A percentile compares a stretch with the other conserved stretches of the same genome.
These are phyloP conservation scores for Medicago ruthenica DNA, from an alignment of 306 rosid species.

Conservation along the genomic window DNA sequence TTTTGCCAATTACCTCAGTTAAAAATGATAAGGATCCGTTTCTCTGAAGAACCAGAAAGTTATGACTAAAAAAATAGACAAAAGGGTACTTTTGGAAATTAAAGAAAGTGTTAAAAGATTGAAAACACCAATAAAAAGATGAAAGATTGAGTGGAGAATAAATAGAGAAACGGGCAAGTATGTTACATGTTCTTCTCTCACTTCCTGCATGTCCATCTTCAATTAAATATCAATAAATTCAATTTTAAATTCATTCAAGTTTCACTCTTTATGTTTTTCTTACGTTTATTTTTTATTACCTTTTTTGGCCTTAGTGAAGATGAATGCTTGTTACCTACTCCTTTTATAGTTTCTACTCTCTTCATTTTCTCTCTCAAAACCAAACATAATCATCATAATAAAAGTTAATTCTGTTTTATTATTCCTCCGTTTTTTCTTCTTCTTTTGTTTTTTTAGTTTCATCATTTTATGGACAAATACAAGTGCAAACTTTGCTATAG, in stretches of 20 bases:
- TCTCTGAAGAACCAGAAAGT: too few relatives aligned
- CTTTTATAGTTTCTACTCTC: constrained; percentile 57
- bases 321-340: constrained; percentile 86
- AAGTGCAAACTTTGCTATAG: constrained; percentile 81
- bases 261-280: constrained; percentile 9
- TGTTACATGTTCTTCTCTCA: constrained; percentile 67
- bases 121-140: constrained; percentile 4
- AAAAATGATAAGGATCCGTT: too few relatives aligned
- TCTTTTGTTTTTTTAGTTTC: constrained; percentile 20
- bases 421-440: not conserved
- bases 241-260: constrained; percentile 27
- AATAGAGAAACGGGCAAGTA: constrained; percentile 70
- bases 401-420: constrained; percentile 17
- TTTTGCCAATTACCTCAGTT: too few relatives aligned
- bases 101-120: not conserved
- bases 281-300: constrained; percentile 25
- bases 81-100: too few relatives aligned
- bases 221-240: constrained; percentile 46
- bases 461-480: constrained; percentile 70
- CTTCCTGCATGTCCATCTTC: constrained; percentile 54
- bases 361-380: constrained; percentile 37
- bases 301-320: constrained; percentile 56
- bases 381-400: constrained; percentile 7
- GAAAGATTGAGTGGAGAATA: constrained; percentile 50
- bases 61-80: too few relatives aligned